Base-by-base conservation (phyloP, 352 stramenopile species). In the Globisporangium nodosum region DNA sequence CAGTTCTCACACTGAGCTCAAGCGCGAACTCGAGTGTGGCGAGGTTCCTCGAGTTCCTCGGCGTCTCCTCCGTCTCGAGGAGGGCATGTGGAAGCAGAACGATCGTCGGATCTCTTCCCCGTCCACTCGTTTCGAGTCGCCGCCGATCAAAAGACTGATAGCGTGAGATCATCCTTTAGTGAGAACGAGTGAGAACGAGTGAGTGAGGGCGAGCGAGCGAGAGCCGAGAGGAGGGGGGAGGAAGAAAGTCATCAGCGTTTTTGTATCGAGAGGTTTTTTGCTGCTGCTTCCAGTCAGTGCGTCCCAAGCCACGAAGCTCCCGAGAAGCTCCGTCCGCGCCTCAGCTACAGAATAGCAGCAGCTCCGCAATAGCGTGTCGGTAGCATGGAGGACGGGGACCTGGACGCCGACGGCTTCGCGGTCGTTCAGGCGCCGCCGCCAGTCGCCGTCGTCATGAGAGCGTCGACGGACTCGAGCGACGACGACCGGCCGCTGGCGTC, bases 391-490 rank as follows among this genome's bases (percentile, higher is more conserved):
- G 59, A 60, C 45, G 20, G 18, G 43, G 59, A 60, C 47, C 49
- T 60, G 54, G 59, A 60, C 20, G 52, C 54, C 5, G 52, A 60
- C 20, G 59, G 52, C 37, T 60, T 56, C 43, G 52, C 45, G 52
- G 24, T 60, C 47, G 59, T 65, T 24, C 33, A 37, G 4, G 35
- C 52, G 12, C 59, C 58, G 51, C 21, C 18, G 42, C 52, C 30
- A n/a, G 21, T 30, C 16, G 15, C 21, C 20, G 49, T 11, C 7
- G 53, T 9, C 12, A 33, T n/a, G 12, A 24, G 15, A 16, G 31
- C 42, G 4, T 27, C n/a, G 43, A 35, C 30, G 3, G 54, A 60
- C 45, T 56, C 51, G 51, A 60, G 54, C 45, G 54, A 52, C 20
- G 54, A 60, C 54, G 45, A 60, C 20, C 54, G 48, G 24, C 54